Evolutionary conservation across 345 rosid genomes (phyloP), one percentile per base, ranked within the genome.

Genomic region (Gossypium arboreum): DNA sequence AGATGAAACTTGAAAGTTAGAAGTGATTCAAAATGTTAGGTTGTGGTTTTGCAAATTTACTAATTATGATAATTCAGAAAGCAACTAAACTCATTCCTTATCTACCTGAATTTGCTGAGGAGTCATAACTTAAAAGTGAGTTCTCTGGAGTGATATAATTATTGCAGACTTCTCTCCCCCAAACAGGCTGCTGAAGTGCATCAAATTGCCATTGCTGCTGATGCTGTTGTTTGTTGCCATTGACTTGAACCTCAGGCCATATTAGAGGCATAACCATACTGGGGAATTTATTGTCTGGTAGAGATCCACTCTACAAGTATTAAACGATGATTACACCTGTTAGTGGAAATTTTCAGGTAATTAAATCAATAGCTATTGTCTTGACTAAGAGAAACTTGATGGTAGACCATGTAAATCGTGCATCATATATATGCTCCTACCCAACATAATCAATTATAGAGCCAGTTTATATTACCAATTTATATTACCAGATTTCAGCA

Each of bases 171-270:
- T 89, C 95, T 82, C 85, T 82, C 76, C 84, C 91, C 97, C 93
- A 93, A 76, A 80, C 75, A 3, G 84, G 90, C 75, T 84, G 99
- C 74, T 86, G 86, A 73, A 85, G 73, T 17, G 85, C 83, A 59
- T 90, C 92, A 50, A 73, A 68, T 55, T 83, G 87, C 94, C 92
- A 92, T 77, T 89, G 94, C 58, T 84, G 97, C 54, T 82, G 89
- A 80, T 72, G 88, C 10, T 86, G 90, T 78, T 89, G 97, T 84
- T 88, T 72, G 82, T 76, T 89, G 68, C 83, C 89, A 3, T 59
- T 83, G 65, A 69, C 82, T 76, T 83, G 88, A 69, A 82, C 82
- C 73, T 89, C 93, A 55, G 97, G 86, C 93, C 92, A 88, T 81
- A 83, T 82, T 17, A 79, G 73, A 77, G 94, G 97, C 89, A 86